phyloP scores from a whole-genome alignment of 2,329 filamentous ascomycete species.

The Aciculosporium take region DNA sequence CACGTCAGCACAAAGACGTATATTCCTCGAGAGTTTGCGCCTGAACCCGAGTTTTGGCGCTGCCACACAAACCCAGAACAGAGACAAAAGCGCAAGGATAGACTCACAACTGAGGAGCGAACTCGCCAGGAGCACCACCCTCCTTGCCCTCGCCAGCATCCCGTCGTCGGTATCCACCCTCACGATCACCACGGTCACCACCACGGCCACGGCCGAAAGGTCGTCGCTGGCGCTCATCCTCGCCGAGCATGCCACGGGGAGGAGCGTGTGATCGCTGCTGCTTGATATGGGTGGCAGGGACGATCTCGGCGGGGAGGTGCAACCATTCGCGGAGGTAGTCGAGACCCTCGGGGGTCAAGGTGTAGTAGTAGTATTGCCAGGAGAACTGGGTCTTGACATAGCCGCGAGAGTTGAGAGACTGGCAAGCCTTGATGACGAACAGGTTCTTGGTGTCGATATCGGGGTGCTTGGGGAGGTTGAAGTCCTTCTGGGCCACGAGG shows the following conservation, averaged over 20 bases:
- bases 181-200: constrained; percentile 58
- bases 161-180: constrained; percentile 85
- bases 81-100: neutral
- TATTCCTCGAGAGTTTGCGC: no score
- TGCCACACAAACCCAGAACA: no score
- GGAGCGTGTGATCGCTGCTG: constrained; percentile 97
- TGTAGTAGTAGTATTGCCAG: constrained; percentile 99
- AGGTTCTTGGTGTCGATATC: constrained; percentile 99
- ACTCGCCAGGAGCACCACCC: constrained; percentile 81
- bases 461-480: constrained; percentile 91
- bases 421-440: constrained; percentile 96
- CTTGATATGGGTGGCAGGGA: constrained; percentile 99
- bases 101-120: constrained; percentile 76
- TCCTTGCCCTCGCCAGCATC: constrained; percentile 80
- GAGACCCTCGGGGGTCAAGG: constrained; percentile 96
- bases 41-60: no score
- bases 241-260: constrained; percentile 96
- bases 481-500: constrained; percentile 98
- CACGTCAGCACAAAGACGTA: neutral
- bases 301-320: constrained; percentile 97
- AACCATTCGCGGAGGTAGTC: constrained; percentile 99
- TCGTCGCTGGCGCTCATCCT: constrained; percentile 67
- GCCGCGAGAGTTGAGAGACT: constrained; percentile 95
- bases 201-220: constrained; percentile 71
- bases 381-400: constrained; percentile 99